Evolutionary conservation across 176 grass and related monocot genomes (phyloP).

Genomic region (Alloteropsis semialata): DNA sequence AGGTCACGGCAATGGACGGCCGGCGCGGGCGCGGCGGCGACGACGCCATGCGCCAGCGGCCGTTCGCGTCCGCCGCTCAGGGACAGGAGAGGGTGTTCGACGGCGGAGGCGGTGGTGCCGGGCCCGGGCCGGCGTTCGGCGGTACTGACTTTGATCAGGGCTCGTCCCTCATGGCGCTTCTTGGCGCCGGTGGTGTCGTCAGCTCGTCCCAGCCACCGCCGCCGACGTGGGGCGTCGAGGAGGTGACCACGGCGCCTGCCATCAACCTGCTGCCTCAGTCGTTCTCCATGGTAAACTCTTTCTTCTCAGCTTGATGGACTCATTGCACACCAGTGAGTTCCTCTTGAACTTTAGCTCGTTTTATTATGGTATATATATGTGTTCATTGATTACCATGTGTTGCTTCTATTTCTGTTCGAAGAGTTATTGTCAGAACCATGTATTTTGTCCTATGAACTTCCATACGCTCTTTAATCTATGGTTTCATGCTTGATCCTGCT

Average conservation of each 20-base stretch:
- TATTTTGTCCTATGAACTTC: not conserved
- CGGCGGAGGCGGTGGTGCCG: conserved; percentile 23
- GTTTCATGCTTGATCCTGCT: not conserved
- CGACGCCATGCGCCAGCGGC: conserved; percentile 31
- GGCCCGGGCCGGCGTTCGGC: conserved; percentile 1
- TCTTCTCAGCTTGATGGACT: not conserved
- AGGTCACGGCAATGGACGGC: conserved; percentile 32
- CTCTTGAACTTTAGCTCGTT: not conserved
- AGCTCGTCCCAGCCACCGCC: not conserved
- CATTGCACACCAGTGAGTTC: not conserved
- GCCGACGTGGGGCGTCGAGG: conserved; percentile 28
- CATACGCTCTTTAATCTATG: not conserved
- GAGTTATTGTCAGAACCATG: not conserved
- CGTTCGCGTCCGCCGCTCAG: conserved; percentile 18
- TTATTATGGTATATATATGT: too few relatives aligned
- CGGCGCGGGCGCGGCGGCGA: not conserved
- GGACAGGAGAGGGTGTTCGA: conserved; percentile 42
- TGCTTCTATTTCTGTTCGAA: not conserved
- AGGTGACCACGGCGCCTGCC: not conserved
- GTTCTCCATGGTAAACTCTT: conserved; percentile 43
- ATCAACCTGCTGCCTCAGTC: conserved; percentile 30
- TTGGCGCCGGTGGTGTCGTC: conserved; percentile 15
- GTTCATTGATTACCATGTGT: not conserved
- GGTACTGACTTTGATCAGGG: conserved; percentile 35
- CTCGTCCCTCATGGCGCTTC: conserved; percentile 39